Percentiles rank a stretch among this genome's conserved stretches.
Conservation (phyloP, 768 basidiomycete genomes). For the Termitomyces eurrhizus region DNA sequence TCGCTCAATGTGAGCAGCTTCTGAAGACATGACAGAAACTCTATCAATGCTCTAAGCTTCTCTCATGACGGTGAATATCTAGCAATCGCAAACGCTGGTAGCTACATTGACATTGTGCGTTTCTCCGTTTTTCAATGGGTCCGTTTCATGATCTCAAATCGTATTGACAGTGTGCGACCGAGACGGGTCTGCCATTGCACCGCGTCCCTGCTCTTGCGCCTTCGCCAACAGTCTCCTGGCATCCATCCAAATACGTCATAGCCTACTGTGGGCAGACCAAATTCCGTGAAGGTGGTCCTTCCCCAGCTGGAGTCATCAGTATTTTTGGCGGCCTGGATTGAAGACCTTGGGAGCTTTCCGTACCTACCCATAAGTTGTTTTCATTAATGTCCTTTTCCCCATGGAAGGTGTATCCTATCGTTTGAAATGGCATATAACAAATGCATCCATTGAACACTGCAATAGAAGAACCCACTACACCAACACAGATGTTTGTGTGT, state of each 20-base stretch:
- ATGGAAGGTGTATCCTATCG: not conserved
- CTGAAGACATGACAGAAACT: slow-evolving; percentile 41
- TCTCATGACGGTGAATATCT: slow-evolving; percentile 82
- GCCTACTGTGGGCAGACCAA: slow-evolving; percentile 81
- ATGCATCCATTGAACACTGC: not conserved
- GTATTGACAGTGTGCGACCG: slow-evolving; percentile 61
- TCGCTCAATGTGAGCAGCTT: not conserved
- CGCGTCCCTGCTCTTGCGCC: slow-evolving; percentile 71
- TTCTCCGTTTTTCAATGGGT: not conserved
- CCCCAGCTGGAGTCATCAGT: slow-evolving; percentile 65
- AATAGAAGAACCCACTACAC: not conserved
- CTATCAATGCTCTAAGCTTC: slow-evolving; percentile 73
- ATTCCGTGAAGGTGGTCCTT: slow-evolving; percentile 57
- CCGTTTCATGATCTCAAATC: slow-evolving; percentile 2
- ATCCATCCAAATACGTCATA: slow-evolving; percentile 76
- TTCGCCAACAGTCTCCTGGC: slow-evolving; percentile 77
- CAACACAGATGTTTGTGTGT: not conserved
- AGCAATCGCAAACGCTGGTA: slow-evolving; percentile 68
- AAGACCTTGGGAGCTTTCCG: not conserved
- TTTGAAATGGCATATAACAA: not conserved
- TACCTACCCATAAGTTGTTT: not conserved
- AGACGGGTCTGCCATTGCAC: slow-evolving; percentile 70
- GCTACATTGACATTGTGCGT: slow-evolving; percentile 76
- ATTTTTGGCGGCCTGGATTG: slow-evolving; percentile 57
- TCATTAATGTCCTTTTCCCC: not conserved